These are phyloP conservation scores for Aquilaria malaccensis DNA, from an alignment of 345 rosid genomes.

Conservation along the genomic window DNA sequence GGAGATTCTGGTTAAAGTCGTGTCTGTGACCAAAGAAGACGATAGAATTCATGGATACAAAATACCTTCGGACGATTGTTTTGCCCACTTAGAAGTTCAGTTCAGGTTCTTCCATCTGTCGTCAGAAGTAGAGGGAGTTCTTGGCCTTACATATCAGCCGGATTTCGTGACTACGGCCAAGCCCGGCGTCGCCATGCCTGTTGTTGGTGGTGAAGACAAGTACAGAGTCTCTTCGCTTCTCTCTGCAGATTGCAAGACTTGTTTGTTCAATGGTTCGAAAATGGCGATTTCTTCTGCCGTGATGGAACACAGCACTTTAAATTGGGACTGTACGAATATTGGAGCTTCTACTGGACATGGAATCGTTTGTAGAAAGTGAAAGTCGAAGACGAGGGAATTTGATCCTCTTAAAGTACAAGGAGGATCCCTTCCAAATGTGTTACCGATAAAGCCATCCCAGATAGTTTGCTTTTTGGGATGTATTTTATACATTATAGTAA, in stretches of 20 bases:
- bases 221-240: constrained; percentile 45
- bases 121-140: constrained; percentile 52
- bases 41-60: constrained; percentile 52
- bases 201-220: constrained; percentile 44
- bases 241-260: constrained; percentile 31
- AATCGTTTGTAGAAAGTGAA: constrained; percentile 48
- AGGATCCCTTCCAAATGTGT: too few relatives aligned
- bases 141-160: constrained; percentile 54
- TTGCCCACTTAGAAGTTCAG: constrained; percentile 63
- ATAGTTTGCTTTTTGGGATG: too few relatives aligned
- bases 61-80: constrained; percentile 47
- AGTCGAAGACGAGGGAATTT: too few relatives aligned
- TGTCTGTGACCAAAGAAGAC: constrained; percentile 70
- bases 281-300: constrained; percentile 8
- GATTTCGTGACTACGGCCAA: constrained; percentile 57
- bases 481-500: too few relatives aligned
- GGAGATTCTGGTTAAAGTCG: constrained; percentile 52
- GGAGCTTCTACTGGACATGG: constrained; percentile 40
- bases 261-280: constrained; percentile 21
- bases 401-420: too few relatives aligned
- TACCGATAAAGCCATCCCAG: too few relatives aligned
- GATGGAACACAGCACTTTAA: constrained; percentile 18
- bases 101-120: constrained; percentile 54
- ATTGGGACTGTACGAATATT: constrained; percentile 34
- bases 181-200: constrained; percentile 57